phyloP scores from a whole-genome alignment of 2,329 filamentous ascomycete genomes.

The Emydomyces testavorans region DNA sequence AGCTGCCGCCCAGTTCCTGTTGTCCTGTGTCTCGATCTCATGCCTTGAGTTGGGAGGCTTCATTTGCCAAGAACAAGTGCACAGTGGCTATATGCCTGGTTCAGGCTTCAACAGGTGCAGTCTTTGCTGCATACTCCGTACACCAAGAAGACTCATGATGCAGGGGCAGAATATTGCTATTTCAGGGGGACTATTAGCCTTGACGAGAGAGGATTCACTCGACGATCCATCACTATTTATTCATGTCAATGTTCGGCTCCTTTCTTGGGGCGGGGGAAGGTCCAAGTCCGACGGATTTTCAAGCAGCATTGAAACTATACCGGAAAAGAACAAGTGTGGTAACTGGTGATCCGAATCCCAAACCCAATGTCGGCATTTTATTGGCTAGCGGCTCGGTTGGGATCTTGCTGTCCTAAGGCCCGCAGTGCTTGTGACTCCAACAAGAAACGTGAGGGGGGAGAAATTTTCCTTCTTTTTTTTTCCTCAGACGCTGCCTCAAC shows the following conservation, averaged over 20 bases:
- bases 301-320: slow-evolving; percentile 3
- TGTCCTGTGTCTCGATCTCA: too few relatives aligned
- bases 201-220: too few relatives aligned
- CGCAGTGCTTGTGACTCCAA: not conserved
- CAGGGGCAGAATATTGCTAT: too few relatives aligned
- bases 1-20: not conserved
- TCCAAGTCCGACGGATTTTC: not conserved
- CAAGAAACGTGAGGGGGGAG: not conserved
- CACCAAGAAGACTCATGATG: too few relatives aligned
- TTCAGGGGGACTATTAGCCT: too few relatives aligned
- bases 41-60: too few relatives aligned
- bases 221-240: too few relatives aligned
- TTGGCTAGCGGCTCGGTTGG: not conserved
- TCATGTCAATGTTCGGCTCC: not conserved
- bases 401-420: not conserved
- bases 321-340: not conserved
- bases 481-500: not conserved
- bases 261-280: not conserved
- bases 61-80: slow-evolving; percentile 3
- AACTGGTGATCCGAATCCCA: not conserved
- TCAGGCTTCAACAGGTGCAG: too few relatives aligned
- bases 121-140: too few relatives aligned
- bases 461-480: slow-evolving; percentile 1
- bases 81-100: not conserved
- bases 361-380: not conserved